Percentiles rank a stretch among this genome's conserved stretches.
These are phyloP conservation scores for Fusarium zealandicum DNA, from an alignment of 2,329 filamentous ascomycete species.

Conservation along the genomic window DNA sequence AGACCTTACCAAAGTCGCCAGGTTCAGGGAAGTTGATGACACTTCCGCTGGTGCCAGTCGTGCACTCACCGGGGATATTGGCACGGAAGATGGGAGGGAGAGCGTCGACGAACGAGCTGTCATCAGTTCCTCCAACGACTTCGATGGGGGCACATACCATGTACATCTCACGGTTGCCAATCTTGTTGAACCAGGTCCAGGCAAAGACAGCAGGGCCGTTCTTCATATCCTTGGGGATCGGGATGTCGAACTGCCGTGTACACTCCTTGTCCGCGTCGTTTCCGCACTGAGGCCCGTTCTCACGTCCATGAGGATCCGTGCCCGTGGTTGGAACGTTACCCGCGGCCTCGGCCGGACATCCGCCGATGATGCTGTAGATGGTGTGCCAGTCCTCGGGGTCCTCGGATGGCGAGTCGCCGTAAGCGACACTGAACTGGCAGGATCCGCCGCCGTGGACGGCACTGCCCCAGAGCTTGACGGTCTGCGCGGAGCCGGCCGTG, in stretches of 20 bases:
- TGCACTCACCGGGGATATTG: conserved; percentile 40
- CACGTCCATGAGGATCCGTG: conserved; percentile 30
- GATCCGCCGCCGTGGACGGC: conserved; percentile 41
- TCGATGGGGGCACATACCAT: conserved; percentile 81
- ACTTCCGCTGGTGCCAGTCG: conserved; percentile 23
- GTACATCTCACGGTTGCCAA: conserved; percentile 85
- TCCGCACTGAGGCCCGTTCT: conserved; percentile 32
- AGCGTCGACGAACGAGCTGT: conserved; percentile 27
- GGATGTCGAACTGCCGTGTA: conserved; percentile 35
- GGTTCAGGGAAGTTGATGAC: conserved; percentile 39
- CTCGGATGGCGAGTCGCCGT: conserved; percentile 31
- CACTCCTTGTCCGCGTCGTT: conserved; percentile 37
- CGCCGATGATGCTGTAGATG: conserved; percentile 39
- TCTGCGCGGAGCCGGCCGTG: conserved; percentile 31
- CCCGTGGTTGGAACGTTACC: conserved; percentile 23
- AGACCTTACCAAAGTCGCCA: conserved; percentile 34
- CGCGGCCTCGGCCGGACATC: conserved; percentile 35
- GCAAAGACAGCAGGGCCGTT: conserved; percentile 68
- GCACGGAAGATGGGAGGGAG: conserved; percentile 36
- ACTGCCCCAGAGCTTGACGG: conserved; percentile 41
- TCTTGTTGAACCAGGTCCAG: conserved; percentile 81
- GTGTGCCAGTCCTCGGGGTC: conserved; percentile 33
- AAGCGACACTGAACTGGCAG: conserved; percentile 38
- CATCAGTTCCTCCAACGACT: conserved; percentile 54
- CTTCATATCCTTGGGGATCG: conserved; percentile 40